Percentiles rank a stretch among this genome's conserved stretches.
Conservation (phyloP, 1,139 yeast genomes). For the Yamadazyma conglobata region DNA sequence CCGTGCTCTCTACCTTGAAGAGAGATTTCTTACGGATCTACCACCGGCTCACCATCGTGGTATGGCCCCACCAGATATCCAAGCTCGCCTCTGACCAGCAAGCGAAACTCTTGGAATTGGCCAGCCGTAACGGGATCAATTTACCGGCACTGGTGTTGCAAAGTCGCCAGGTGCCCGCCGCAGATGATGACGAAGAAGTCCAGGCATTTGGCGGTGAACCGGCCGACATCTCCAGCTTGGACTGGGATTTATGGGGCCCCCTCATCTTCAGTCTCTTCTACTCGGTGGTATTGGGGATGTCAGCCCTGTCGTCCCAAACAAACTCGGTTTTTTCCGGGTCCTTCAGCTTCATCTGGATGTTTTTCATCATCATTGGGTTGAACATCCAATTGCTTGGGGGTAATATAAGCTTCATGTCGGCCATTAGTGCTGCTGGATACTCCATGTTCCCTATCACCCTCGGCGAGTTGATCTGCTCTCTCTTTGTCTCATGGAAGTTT, state of each 20-base stretch:
- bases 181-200: conserved; percentile 27
- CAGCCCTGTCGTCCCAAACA: conserved; percentile 36
- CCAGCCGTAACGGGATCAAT: conserved; percentile 42
- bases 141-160: conserved; percentile 37
- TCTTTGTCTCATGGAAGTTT: conserved; percentile 49
- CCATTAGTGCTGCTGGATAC: conserved; percentile 78
- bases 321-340: conserved; percentile 51
- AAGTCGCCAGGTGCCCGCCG: conserved; percentile 28
- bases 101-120: conserved; percentile 39
- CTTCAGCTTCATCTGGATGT: conserved; percentile 48
- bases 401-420: conserved; percentile 66
- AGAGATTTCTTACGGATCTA: conserved; percentile 70
- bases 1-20: conserved; percentile 63
- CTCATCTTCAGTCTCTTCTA: conserved; percentile 65
- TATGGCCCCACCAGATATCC: conserved; percentile 63
- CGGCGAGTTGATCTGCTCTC: conserved; percentile 59
- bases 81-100: conserved; percentile 45
- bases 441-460: conserved; percentile 73
- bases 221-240: conserved; percentile 36
- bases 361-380: conserved; percentile 56
- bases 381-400: conserved; percentile 79
- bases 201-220: conserved; percentile 13
- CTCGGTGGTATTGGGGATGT: conserved; percentile 51
- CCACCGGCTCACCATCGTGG: conserved; percentile 57
- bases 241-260: conserved; percentile 94